phyloP scores from a whole-genome alignment of 768 basidiomycete genomes.

The Omphalotus guepiniiformis region DNA sequence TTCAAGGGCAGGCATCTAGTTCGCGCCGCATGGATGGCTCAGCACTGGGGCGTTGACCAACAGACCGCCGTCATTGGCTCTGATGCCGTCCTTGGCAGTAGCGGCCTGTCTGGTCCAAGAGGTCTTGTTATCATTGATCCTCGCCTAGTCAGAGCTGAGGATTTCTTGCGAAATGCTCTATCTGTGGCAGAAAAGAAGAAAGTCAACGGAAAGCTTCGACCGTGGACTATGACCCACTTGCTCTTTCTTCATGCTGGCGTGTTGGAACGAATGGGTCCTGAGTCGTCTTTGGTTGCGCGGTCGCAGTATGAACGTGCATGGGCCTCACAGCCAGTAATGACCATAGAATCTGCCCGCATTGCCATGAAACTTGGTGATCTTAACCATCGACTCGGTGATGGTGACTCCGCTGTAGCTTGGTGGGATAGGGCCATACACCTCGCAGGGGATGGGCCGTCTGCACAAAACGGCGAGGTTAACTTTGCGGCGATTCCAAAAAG shows the following conservation, averaged over 20 bases:
- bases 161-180: conserved; percentile 48
- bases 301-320: conserved; percentile 56
- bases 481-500: conserved; percentile 29
- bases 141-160: conserved; percentile 49
- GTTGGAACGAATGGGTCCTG: conserved; percentile 57
- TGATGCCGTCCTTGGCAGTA: conserved; percentile 24
- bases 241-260: conserved; percentile 49
- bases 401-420: conserved; percentile 57
- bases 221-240: conserved; percentile 52
- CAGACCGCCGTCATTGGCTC: conserved; percentile 33
- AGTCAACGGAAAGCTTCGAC: conserved; percentile 36
- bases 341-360: conserved; percentile 44
- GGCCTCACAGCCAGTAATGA: conserved; percentile 27
- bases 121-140: conserved; percentile 47
- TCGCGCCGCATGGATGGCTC: conserved; percentile 69
- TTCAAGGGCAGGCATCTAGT: conserved; percentile 56
- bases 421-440: conserved; percentile 59
- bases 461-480: conserved; percentile 14
- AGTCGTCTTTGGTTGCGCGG: conserved; percentile 50
- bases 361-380: conserved; percentile 70
- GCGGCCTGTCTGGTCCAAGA: conserved; percentile 27
- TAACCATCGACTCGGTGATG: conserved; percentile 48
- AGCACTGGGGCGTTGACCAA: conserved; percentile 56
- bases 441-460: conserved; percentile 26
- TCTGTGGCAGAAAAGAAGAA: conserved; percentile 37